These are phyloP conservation scores for Malassezia sympodialis DNA, from an alignment of 1,284 basidiomycete genomes.

Conservation along the genomic window DNA sequence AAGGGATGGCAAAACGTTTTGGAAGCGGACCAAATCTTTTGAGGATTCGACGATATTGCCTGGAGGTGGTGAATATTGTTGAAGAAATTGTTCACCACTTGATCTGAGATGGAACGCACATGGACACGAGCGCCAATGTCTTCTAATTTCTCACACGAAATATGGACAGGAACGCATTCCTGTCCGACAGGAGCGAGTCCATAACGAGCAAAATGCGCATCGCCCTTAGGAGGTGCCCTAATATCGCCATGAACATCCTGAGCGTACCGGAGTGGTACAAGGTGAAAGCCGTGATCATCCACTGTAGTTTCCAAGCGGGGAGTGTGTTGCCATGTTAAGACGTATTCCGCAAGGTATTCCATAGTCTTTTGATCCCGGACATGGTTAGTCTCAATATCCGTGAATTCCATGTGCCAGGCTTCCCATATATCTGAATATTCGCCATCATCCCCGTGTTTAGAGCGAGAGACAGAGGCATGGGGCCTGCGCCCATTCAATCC, in stretches of 20 bases:
- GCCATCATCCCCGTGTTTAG: constrained; percentile 22
- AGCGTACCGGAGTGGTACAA: background rate
- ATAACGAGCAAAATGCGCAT: background rate
- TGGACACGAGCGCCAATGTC: constrained; percentile 25
- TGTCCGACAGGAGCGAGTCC: constrained; percentile 30
- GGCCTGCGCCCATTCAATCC: constrained; percentile 15
- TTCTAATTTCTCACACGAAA: constrained; percentile 22
- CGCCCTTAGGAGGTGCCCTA: background rate
- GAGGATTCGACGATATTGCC: constrained; percentile 28
- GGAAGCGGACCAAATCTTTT: constrained; percentile 48
- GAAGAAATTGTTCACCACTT: constrained; percentile 37
- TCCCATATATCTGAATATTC: constrained; percentile 31
- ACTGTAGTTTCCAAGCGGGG: background rate
- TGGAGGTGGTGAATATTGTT: constrained; percentile 29
- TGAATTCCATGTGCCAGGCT: constrained; percentile 44
- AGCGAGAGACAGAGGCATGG: constrained; percentile 14
- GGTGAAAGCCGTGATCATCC: background rate
- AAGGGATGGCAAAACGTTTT: constrained; percentile 48
- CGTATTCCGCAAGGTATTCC: constrained; percentile 15
- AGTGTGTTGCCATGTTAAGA: background rate
- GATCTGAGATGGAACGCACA: constrained; percentile 41
- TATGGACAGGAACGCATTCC: constrained; percentile 35
- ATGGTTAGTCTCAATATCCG: constrained; percentile 32
- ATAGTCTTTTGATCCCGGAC: constrained; percentile 23
- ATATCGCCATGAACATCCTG: background rate